Evolutionary conservation across 306 rosid species (phyloP), one percentile per base, ranked within the genome.

Genomic region (Rosa lucieae): DNA sequence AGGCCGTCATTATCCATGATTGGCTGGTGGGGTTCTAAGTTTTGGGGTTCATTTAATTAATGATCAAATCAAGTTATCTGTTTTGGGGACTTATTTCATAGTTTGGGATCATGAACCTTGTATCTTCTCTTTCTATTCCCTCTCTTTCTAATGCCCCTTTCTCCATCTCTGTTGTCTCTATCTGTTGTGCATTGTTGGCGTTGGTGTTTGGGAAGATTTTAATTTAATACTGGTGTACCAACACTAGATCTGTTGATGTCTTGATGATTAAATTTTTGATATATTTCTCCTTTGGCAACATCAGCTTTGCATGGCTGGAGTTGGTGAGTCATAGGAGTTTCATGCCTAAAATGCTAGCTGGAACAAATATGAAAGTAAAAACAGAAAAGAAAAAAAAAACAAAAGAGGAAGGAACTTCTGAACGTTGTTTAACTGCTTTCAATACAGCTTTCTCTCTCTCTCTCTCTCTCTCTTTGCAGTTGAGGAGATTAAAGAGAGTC

Each of bases 281-380:
- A n/a, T 29, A 43, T 21, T 26, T 71, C 23, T 42, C 51, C 71
- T 51, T 70, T 67, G 58, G 70, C 17, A 51, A 74, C 59, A 74
- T 78, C 89, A 96, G 99, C 85, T 96, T 85, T 96, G 98, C 92
- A 13, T 96, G 99, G 99, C 98, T 96, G 46, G 99, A 96, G 92
- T 86, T 96, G 90, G 89, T 90, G 77, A 96, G 98, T 86, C 94
- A 96, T 80, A 86, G 98, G 84, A 90, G 96, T 81, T 96, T 93
- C 88, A 90, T 96, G 93, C 97, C 98, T 74, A 96, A 91, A 86
- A 93, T 96, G 97, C 91, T 96, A 52, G 83, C 90, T 59, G 98
- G 94, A 70, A 20, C 63, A 21, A 48, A 58, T n/a, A 58, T 9
- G 63, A n/a, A 8, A n/a, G 9, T 2, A 13, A 12, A 12, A 13